Conservation (phyloP, 1,284 basidiomycete genomes). For the Entoloma clypeatum region DNA sequence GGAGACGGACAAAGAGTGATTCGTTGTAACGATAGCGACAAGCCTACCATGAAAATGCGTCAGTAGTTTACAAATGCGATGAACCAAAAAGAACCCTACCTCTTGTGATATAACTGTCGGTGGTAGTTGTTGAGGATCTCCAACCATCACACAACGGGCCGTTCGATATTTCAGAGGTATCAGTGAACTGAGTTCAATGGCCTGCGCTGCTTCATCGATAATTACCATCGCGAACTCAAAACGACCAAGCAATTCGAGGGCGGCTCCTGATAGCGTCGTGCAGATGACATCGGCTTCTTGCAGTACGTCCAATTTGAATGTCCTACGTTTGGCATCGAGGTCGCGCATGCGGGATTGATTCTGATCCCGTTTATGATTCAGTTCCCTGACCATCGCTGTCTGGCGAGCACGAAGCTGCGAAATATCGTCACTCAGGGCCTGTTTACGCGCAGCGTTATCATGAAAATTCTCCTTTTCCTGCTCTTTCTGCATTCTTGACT, state of each 20-base stretch:
- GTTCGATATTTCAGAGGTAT: constrained; percentile 93
- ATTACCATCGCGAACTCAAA: constrained; percentile 95
- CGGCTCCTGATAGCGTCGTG: constrained; percentile 88
- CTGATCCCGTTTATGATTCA: constrained; percentile 79
- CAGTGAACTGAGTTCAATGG: constrained; percentile 93
- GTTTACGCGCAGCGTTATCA: constrained; percentile 47
- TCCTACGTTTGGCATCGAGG: constrained; percentile 74
- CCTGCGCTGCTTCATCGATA: constrained; percentile 98
- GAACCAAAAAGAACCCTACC: constrained; percentile 31
- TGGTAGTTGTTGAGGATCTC: constrained; percentile 96
- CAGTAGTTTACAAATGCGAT: not conserved
- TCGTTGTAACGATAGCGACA: constrained; percentile 82
- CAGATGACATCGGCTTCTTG: constrained; percentile 92
- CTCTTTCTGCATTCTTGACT: constrained; percentile 56
- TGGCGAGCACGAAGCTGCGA: constrained; percentile 65
- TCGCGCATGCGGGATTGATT: constrained; percentile 72
- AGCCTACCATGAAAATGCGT: constrained; percentile 47
- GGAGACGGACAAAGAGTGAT: constrained; percentile 91
- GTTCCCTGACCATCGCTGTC: constrained; percentile 60
- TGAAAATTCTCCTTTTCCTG: constrained; percentile 53
- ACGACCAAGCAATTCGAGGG: constrained; percentile 82
- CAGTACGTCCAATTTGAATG: constrained; percentile 74
- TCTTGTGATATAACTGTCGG: constrained; percentile 93
- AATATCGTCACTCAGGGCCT: constrained; percentile 64
- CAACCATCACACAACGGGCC: constrained; percentile 89